These are phyloP conservation scores for Chalaropsis thielavioides DNA, from an alignment of 2,329 filamentous ascomycete genomes.

Conservation along the genomic window DNA sequence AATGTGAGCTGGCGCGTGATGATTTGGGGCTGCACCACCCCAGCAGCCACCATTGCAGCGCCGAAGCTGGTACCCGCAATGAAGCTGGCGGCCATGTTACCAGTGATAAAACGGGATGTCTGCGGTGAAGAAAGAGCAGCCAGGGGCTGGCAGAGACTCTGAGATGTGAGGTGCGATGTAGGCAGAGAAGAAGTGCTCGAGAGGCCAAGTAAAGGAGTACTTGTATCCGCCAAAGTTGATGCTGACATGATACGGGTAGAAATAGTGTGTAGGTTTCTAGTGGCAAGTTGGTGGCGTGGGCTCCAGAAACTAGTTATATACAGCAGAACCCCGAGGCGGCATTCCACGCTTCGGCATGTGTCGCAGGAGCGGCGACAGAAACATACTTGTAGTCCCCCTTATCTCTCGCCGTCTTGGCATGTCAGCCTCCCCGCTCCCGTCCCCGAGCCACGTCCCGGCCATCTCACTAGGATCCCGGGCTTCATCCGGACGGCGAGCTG, in stretches of 20 bases:
- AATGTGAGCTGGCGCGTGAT: conserved; percentile 48
- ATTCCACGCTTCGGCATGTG: not conserved
- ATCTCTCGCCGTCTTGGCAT: not conserved
- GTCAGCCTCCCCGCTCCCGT: not conserved
- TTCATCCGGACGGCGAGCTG: not conserved
- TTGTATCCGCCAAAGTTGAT: not conserved
- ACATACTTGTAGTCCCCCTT: not conserved
- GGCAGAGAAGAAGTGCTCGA: not conserved
- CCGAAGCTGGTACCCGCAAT: conserved; percentile 46
- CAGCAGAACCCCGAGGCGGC: not conserved
- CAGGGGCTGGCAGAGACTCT: not conserved
- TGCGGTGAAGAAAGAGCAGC: not conserved
- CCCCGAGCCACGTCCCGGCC: not conserved
- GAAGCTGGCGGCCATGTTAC: conserved; percentile 24
- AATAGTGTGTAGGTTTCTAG: not conserved
- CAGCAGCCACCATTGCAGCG: conserved; percentile 43
- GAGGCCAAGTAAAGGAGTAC: not conserved
- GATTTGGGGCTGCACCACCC: conserved; percentile 44
- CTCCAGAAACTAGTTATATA: not conserved
- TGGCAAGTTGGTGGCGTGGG: not conserved
- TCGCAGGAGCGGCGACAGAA: not conserved
- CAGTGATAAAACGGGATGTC: not conserved
- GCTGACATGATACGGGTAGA: not conserved
- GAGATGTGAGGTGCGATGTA: not conserved
- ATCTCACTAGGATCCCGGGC: not conserved